These are phyloP conservation scores for Saururus chinensis DNA, from an alignment of 164 flowering plant species.

Conservation along the genomic window DNA sequence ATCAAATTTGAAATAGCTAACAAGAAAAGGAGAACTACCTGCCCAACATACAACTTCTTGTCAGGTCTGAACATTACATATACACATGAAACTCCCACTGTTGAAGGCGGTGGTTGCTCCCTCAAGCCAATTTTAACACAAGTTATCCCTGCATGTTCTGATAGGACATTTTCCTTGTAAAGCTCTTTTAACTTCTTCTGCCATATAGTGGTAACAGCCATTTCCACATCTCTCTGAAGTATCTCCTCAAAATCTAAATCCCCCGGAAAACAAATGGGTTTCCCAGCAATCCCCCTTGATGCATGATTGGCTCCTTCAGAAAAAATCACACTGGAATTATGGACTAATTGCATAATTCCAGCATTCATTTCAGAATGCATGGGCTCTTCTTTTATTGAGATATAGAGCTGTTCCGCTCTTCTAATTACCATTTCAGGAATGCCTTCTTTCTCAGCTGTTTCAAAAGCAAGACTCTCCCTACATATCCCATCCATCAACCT, in stretches of 20 bases:
- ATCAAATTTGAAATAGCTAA: background rate
- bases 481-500: conserved; percentile 80
- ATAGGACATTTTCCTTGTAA: conserved; percentile 22
- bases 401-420: conserved; percentile 78
- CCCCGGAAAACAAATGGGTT: background rate
- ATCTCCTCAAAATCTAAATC: conserved; percentile 14
- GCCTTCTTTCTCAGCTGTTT: conserved; percentile 89
- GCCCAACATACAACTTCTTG: conserved; percentile 69
- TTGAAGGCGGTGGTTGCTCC: conserved; percentile 91
- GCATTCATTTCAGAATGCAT: conserved; percentile 6
- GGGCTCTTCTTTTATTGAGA: conserved; percentile 28
- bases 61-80: conserved; percentile 77
- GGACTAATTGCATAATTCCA: conserved; percentile 4
- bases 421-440: conserved; percentile 55
- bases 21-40: conserved; percentile 17
- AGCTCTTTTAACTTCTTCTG: conserved; percentile 47
- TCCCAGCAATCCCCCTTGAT: conserved; percentile 6
- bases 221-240: conserved; percentile 35
- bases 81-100: conserved; percentile 78
- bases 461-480: conserved; percentile 94
- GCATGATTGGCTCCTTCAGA: conserved; percentile 11
- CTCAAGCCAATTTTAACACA: conserved; percentile 46
- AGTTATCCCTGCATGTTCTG: conserved; percentile 29
- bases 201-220: conserved; percentile 38
- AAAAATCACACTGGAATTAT: conserved; percentile 5